Percentiles rank a stretch among this genome's conserved stretches.
Evolutionary conservation across 495 filamentous ascomycete genomes (phyloP).

Genomic region (Penicillium nucicola): DNA sequence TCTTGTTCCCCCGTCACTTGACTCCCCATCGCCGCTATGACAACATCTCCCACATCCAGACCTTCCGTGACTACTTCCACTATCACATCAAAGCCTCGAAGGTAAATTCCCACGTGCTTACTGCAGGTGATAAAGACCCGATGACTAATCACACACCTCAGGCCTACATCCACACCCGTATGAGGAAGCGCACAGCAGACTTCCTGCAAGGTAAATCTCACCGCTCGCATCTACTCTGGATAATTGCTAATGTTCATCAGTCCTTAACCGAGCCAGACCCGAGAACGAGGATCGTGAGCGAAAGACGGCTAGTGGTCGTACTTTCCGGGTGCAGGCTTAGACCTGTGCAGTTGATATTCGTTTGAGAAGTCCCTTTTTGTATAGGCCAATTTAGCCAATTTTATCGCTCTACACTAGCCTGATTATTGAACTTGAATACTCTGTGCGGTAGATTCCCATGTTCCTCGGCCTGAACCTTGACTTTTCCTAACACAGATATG

Average conservation of each 20-base stretch:
- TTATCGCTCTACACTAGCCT: background rate
- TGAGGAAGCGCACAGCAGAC: slow-evolving; percentile 94
- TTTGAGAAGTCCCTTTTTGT: slow-evolving; percentile 19
- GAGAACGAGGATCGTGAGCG: slow-evolving; percentile 97
- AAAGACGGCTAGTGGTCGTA: slow-evolving; percentile 95
- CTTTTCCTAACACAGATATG: too few relatives aligned
- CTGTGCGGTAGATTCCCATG: too few relatives aligned
- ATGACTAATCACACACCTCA: slow-evolving; percentile 25
- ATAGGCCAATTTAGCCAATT: slow-evolving; percentile 25
- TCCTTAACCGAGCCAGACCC: slow-evolving; percentile 84
- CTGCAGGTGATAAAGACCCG: background rate
- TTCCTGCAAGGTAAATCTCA: slow-evolving; percentile 80
- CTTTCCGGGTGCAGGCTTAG: slow-evolving; percentile 74
- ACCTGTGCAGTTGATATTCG: slow-evolving; percentile 18
- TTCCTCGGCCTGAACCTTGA: too few relatives aligned
- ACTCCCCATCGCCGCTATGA: slow-evolving; percentile 86
- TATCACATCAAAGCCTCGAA: slow-evolving; percentile 99
- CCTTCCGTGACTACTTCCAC: slow-evolving; percentile 99
- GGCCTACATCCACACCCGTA: slow-evolving; percentile 97
- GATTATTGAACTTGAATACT: too few relatives aligned
- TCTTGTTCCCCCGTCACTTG: slow-evolving; percentile 93
- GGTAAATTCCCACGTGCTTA: slow-evolving; percentile 35
- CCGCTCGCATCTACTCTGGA: background rate
- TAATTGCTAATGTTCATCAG: slow-evolving; percentile 43
- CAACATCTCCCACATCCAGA: slow-evolving; percentile 98